Percentiles rank a stretch among this genome's conserved stretches.
These are phyloP conservation scores for Alternaria sp. DNA, from an alignment of 2,329 filamentous ascomycete genomes.

Conservation along the genomic window DNA sequence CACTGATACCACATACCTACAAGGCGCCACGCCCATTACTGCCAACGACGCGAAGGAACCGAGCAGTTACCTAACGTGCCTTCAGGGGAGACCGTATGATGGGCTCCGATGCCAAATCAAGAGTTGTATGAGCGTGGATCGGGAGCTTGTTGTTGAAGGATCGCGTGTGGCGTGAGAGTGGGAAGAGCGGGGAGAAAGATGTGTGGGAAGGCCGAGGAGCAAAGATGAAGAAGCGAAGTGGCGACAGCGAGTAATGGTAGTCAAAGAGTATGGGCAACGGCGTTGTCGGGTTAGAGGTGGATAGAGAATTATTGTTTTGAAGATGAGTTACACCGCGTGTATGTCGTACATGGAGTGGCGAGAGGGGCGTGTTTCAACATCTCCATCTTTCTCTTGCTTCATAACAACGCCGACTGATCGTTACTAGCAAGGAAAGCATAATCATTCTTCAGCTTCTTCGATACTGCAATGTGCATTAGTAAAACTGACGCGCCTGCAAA, in stretches of 20 bases:
- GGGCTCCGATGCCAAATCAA: constrained; percentile 27
- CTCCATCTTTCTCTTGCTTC: not conserved
- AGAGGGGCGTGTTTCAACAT: not conserved
- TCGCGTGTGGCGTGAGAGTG: not conserved
- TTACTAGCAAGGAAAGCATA: rapidly evolving
- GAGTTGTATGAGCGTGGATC: constrained; percentile 20
- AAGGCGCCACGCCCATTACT: constrained; percentile 21
- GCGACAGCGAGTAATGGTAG: rapidly evolving
- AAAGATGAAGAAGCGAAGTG: not conserved
- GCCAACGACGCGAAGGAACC: constrained; percentile 26
- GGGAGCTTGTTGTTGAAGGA: constrained; percentile 13
- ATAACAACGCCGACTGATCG: rapidly evolving
- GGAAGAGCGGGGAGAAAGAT: not conserved
- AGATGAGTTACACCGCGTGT: not conserved
- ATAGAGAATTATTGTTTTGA: not conserved
- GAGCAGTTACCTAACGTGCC: constrained; percentile 28
- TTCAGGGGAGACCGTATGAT: constrained; percentile 26
- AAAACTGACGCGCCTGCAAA: not conserved
- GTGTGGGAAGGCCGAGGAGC: not conserved
- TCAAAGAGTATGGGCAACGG: rapidly evolving
- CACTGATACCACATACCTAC: not conserved
- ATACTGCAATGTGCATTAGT: not conserved
- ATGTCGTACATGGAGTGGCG: not conserved
- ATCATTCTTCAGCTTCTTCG: too few relatives aligned
- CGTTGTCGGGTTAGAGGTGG: rapidly evolving